Evolutionary conservation across 768 basidiomycete genomes (phyloP).

Genomic region (Lentinula sp.): DNA sequence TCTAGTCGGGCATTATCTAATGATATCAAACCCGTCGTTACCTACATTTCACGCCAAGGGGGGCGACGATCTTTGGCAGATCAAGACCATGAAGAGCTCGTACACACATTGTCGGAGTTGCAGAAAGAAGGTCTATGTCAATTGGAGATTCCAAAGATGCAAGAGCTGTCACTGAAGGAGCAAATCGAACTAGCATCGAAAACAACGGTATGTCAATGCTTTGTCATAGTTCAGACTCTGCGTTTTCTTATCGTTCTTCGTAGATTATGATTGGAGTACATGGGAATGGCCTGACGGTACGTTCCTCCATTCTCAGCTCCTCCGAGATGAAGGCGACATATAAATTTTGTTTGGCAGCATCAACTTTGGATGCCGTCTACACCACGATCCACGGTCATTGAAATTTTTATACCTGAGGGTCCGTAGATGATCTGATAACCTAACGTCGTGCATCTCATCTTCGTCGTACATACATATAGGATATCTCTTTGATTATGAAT

Average conservation of each 20-base stretch:
- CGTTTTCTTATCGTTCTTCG: neutral
- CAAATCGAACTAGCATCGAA: conserved; percentile 56
- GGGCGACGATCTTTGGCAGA: conserved; percentile 31
- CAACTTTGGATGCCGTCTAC: conserved; percentile 66
- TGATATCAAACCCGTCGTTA: conserved; percentile 25
- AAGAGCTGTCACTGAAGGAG: conserved; percentile 47
- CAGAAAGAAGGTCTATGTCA: conserved; percentile 44
- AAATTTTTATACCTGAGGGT: conserved; percentile 59
- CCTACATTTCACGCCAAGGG: conserved; percentile 59
- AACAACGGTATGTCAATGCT: conserved; percentile 41
- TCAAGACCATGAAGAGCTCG: conserved; percentile 43
- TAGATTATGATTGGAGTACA: conserved; percentile 59
- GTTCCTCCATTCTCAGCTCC: neutral
- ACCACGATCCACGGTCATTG: conserved; percentile 57
- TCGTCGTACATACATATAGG: conserved; percentile 25
- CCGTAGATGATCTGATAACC: conserved; percentile 9
- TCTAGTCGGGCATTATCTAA: conserved; percentile 8
- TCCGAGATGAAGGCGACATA: neutral
- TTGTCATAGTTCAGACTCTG: neutral
- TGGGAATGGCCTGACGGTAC: conserved; percentile 61
- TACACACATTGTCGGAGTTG: conserved; percentile 40
- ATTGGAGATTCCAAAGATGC: conserved; percentile 34
- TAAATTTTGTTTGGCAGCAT: conserved; percentile 22
- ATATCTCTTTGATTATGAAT: conserved; percentile 33
- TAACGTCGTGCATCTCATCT: neutral